Base-by-base conservation (phyloP, 768 basidiomycete species). In the Kwoniella dendrophila region DNA sequence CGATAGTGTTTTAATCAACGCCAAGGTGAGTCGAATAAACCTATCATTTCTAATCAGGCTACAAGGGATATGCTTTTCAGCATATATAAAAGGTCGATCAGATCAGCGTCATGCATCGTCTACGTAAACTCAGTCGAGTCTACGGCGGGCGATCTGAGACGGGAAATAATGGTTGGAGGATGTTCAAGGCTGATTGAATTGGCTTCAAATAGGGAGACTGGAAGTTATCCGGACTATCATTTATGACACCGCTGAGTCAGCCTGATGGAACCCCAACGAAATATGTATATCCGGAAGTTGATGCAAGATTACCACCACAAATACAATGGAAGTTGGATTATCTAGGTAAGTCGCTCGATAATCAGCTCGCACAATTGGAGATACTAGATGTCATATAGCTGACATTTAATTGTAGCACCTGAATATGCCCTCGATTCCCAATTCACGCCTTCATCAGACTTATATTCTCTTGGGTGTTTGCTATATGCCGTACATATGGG, bases 281-380 rank as follows among this genome's bases (percentile, higher is more conserved):
- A 27, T 98, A 94, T 89, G 89, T 92, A 69, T 96, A 90, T 71
- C 93, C 93, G 0, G 87, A 90, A 24, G 89, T 87, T 64, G 94
- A 98, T 79, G 85, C 86, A 22, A 83, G 89, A 54, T 81, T 90
- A 24, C 90, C 92, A 0, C 77, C 85, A 16, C 90, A 90, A 68
- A 84, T 90, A 4, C 94, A 98, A 78, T 86, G 92, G 47, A 90
- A 92, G 30, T 91, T 94, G 68, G 94, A 99, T 78, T 98, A 92
- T 74, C 90, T 96, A 78, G 92, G 92, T 92, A 77, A 40, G 83
- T 74, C 18, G 45, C 65, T 40, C n/a, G 24, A 27, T n/a, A n/a
- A 32, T 53, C 27, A 10, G 5, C 16, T 48, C 38, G 4, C 44
- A 34, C 7, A n/a, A 40, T 38, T 29, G 55, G 34, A 18, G 36